A percentile compares a stretch with the other conserved stretches of the same genome.
Evolutionary conservation across 2,329 filamentous ascomycete genomes (phyloP).

Genomic region (Exophiala calicioides): DNA sequence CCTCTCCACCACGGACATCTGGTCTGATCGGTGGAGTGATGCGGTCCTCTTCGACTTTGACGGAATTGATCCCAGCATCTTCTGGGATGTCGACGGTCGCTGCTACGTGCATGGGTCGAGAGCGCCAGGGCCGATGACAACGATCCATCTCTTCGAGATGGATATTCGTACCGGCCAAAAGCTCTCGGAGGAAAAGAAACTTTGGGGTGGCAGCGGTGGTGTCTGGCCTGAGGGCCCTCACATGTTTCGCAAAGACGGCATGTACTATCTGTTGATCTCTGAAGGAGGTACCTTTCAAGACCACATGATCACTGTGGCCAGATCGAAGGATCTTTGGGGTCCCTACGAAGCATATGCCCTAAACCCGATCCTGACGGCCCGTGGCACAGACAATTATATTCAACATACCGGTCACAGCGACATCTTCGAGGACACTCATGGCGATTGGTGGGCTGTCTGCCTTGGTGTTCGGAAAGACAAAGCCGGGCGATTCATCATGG

Average conservation of each 20-base stretch:
- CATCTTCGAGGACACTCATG: slow-evolving; percentile 47
- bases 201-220: slow-evolving; percentile 60
- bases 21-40: slow-evolving; percentile 54
- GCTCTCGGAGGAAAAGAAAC: slow-evolving; percentile 57
- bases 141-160: slow-evolving; percentile 28
- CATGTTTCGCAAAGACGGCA: slow-evolving; percentile 53
- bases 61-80: slow-evolving; percentile 58
- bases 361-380: slow-evolving; percentile 57
- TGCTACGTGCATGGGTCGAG: slow-evolving; percentile 51
- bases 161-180: slow-evolving; percentile 45
- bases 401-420: slow-evolving; percentile 55
- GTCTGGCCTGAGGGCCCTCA: slow-evolving; percentile 54
- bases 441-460: slow-evolving; percentile 53
- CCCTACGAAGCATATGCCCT: slow-evolving; percentile 63
- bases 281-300: slow-evolving; percentile 55
- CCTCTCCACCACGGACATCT: slow-evolving; percentile 56
- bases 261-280: slow-evolving; percentile 56
- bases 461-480: slow-evolving; percentile 44
- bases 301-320: slow-evolving; percentile 35
- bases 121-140: slow-evolving; percentile 37
- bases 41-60: slow-evolving; percentile 57
- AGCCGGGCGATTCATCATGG: slow-evolving; percentile 47
- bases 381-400: slow-evolving; percentile 51
- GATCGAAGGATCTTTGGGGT: slow-evolving; percentile 55
- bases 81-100: slow-evolving; percentile 54